Percentiles rank a stretch among this genome's conserved stretches.
phyloP scores from a whole-genome alignment of 1,284 basidiomycete genomes.

The Papiliotrema nemorosa region DNA sequence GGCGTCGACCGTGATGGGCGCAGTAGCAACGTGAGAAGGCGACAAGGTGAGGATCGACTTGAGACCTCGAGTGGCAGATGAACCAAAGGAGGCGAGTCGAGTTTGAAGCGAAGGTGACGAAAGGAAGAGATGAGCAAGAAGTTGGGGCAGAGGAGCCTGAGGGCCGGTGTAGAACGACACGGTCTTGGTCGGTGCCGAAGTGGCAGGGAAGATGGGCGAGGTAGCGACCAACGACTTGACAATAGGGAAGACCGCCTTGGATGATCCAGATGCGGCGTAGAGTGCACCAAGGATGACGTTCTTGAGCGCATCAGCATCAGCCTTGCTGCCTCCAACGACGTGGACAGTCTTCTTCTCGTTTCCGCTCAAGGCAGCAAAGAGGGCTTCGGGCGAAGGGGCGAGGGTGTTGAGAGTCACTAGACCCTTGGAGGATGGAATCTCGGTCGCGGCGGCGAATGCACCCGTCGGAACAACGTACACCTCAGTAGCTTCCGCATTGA shows the following conservation, averaged over 20 bases:
- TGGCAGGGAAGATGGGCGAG: conserved; percentile 14
- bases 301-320: conserved; percentile 42
- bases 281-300: conserved; percentile 36
- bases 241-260: conserved; percentile 36
- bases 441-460: conserved; percentile 26
- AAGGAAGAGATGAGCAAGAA: conserved; percentile 49
- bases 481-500: conserved; percentile 21
- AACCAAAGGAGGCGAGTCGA: conserved; percentile 43
- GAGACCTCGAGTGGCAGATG: conserved; percentile 42
- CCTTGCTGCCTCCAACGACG: conserved; percentile 35
- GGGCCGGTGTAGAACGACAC: conserved; percentile 50
- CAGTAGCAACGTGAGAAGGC: conserved; percentile 14
- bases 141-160: conserved; percentile 42
- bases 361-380: conserved; percentile 32
- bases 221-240: conserved; percentile 41
- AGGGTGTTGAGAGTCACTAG: conserved; percentile 41
- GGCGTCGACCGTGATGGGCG: conserved; percentile 21
- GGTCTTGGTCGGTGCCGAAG: conserved; percentile 41
- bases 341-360: conserved; percentile 30
- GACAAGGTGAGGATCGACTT: conserved; percentile 47
- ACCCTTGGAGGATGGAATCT: conserved; percentile 18
- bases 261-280: conserved; percentile 45
- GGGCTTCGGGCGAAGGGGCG: conserved; percentile 30
- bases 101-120: conserved; percentile 44
- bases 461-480: conserved; percentile 39